phyloP scores from a whole-genome alignment of 495 filamentous ascomycete species.

The Talaromyces wortmannii region DNA sequence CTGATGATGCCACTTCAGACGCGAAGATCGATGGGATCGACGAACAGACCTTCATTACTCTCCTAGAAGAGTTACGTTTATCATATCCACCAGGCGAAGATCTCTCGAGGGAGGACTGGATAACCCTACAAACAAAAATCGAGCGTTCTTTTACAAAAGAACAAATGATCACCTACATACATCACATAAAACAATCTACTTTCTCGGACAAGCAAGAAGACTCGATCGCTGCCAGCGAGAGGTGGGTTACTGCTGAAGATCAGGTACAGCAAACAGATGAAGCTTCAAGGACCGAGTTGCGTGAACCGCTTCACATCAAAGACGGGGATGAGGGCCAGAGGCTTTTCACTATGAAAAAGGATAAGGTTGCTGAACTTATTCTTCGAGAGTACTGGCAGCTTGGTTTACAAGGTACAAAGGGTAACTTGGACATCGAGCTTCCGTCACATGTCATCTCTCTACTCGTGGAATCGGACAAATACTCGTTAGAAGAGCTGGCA shows the following conservation, averaged over 20 bases:
- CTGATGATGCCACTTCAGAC: not conserved
- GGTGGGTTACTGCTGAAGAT: not conserved
- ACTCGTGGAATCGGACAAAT: constrained; percentile 22
- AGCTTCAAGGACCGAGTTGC: not conserved
- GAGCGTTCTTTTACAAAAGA: constrained; percentile 23
- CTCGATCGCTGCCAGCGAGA: not conserved
- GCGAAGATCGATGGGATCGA: not conserved
- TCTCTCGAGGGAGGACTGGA: constrained; percentile 17
- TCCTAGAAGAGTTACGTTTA: constrained; percentile 19
- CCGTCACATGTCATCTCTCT: constrained; percentile 15
- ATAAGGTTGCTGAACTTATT: constrained; percentile 27
- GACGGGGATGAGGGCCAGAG: no score
- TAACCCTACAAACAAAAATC: constrained; percentile 18
- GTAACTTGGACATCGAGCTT: constrained; percentile 34
- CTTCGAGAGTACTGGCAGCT: constrained; percentile 39
- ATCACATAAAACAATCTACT: not conserved
- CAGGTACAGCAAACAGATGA: not conserved
- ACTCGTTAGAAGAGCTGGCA: constrained; percentile 38
- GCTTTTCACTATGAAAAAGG: constrained; percentile 15
- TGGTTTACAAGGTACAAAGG: constrained; percentile 25
- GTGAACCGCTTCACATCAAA: no score
- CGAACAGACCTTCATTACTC: not conserved
- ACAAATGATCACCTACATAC: constrained; percentile 27
- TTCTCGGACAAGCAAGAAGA: not conserved
- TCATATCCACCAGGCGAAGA: constrained; percentile 13